Base-by-base conservation (phyloP, 2,329 filamentous ascomycete species). In the Apiospora hydei region DNA sequence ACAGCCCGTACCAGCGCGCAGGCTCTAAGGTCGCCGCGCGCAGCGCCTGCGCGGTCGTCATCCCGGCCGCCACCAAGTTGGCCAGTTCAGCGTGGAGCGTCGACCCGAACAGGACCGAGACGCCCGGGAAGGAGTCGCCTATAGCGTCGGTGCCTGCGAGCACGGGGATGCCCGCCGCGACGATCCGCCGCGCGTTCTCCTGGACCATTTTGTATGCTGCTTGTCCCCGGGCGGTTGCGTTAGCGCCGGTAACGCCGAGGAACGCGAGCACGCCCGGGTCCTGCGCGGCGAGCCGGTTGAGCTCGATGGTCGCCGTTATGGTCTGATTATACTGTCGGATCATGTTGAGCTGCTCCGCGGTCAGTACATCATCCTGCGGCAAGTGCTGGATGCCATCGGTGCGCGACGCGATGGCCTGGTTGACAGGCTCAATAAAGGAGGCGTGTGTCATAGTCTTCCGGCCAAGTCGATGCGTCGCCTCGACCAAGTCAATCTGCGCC, bases 131-230 rank as follows among this genome's bases (percentile, higher is more conserved):
- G 0, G 5, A 3, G 11, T 66, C 61, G 41, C 61, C 61, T 3
- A 41, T 66, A 16, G 61, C 61, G 34, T 66, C 61, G 34, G 61
- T 66, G 6, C 61, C 61, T 18, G 61, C 61, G 10, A 66, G 61
- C 41, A 66, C 41, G 18, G 61, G 0, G n/a, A 66, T 16, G 2
- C 61, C 61, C 5, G 61, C 61, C 18, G 34, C 34, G 7, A 66
- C n/a, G 0, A n/a, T 18, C 7, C 30, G 18, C 11, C 21, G 30
- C n/a, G 41, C 61, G 6, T 43, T 66, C 34, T 41, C 21, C 26
- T n/a, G 18, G 1, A 21, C 61, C 30, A 24, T 16, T n/a, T 43
- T 43, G 61, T 66, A 66, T 0, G 24, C 49, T 2, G 49, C 49
- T 13, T 14, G 3, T 2, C 24, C 49, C n/a, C 49, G 24, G 0